phyloP scores from a whole-genome alignment of 257 asterid genomes.

The Echium plantagineum region DNA sequence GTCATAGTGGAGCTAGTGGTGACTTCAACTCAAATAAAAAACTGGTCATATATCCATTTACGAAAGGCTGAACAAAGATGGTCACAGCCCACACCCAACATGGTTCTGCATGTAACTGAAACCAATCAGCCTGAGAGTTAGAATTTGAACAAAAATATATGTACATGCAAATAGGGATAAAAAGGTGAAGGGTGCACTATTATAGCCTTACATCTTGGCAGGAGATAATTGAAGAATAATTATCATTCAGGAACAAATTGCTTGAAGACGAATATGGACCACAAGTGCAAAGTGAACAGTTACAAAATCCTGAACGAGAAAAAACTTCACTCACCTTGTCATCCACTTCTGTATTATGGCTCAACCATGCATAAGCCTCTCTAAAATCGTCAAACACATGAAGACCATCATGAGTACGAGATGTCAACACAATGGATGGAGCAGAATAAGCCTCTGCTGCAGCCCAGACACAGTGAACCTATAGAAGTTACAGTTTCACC shows the following conservation, averaged over 20 bases:
- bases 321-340: slow-evolving; percentile 57
- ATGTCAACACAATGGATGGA: slow-evolving; percentile 89
- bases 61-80: no score
- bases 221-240: neutral
- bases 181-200: neutral
- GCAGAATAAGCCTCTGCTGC: slow-evolving; percentile 99
- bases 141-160: no score
- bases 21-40: no score
- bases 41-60: no score
- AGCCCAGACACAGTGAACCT: slow-evolving; percentile 99
- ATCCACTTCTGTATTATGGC: slow-evolving; percentile 96
- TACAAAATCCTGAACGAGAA: neutral
- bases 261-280: no score
- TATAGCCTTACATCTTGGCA: neutral
- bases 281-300: neutral
- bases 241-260: neutral
- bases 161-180: neutral
- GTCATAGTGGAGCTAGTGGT: no score
- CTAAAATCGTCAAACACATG: slow-evolving; percentile 99
- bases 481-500: slow-evolving; percentile 6
- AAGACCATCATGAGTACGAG: slow-evolving; percentile 76
- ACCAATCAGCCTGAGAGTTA: no score
- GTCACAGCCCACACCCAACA: no score
- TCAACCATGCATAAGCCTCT: slow-evolving; percentile 97
- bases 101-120: no score